phyloP scores from a whole-genome alignment of 2,329 filamentous ascomycete genomes.

The Diaporthe sp. region DNA sequence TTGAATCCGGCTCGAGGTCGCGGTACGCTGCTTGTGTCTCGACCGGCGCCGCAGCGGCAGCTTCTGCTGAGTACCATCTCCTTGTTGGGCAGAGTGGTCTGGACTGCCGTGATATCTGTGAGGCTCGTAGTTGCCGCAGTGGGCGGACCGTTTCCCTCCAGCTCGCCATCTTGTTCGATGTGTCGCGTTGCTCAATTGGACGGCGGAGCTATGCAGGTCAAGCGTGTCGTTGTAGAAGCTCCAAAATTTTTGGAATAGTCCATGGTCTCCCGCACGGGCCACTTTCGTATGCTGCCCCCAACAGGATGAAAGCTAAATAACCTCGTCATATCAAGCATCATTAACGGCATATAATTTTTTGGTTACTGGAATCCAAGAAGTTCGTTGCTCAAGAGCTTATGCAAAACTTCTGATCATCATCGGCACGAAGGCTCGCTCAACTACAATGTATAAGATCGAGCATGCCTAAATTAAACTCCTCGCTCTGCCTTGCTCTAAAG shows the following conservation, averaged over 20 bases:
- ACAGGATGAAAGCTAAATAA: not conserved
- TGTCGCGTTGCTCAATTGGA: slow-evolving; percentile 14
- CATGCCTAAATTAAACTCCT: slow-evolving; percentile 31
- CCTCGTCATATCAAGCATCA: not conserved
- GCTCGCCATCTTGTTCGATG: slow-evolving; percentile 53
- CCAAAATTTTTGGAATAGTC: slow-evolving; percentile 37
- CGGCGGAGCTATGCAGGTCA: slow-evolving; percentile 22
- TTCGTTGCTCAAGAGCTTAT: no score
- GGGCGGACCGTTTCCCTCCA: slow-evolving; percentile 55
- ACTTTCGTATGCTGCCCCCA: not conserved
- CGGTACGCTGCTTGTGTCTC: slow-evolving; percentile 47
- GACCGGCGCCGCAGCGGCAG: slow-evolving; percentile 47
- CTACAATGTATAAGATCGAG: not conserved
- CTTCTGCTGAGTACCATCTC: slow-evolving; percentile 62
- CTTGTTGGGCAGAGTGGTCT: slow-evolving; percentile 49
- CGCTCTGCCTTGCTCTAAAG: slow-evolving; percentile 23
- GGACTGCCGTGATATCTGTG: slow-evolving; percentile 40
- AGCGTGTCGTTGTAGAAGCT: slow-evolving; percentile 32
- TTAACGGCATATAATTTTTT: not conserved
- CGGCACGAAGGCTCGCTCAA: no score
- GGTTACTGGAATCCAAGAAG: no score
- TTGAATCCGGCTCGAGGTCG: slow-evolving; percentile 66
- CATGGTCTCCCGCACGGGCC: slow-evolving; percentile 20
- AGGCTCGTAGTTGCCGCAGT: slow-evolving; percentile 38
- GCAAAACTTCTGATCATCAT: not conserved